These are phyloP conservation scores for Chlorella sp. DNA, from an alignment of 139 green algal species.

Conservation along the genomic window DNA sequence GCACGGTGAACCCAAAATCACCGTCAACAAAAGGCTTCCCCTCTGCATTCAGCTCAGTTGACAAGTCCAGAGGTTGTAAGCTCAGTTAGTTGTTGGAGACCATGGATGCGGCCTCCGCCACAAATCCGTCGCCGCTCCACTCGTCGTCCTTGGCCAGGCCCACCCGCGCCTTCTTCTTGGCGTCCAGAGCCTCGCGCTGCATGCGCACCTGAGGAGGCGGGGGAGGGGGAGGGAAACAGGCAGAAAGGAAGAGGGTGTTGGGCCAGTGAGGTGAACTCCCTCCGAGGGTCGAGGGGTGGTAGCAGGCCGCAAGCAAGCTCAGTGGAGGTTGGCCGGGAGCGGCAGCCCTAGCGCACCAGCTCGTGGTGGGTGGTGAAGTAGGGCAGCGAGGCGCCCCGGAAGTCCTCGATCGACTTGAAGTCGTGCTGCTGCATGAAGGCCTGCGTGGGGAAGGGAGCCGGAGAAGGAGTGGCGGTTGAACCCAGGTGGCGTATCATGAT, in stretches of 20 bases:
- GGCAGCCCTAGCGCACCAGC: too few species aligned
- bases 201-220: slow-evolving; percentile 26
- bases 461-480: too few species aligned
- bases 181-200: slow-evolving; percentile 84
- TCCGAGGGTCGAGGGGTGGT: too few species aligned
- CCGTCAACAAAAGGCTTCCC: too few species aligned
- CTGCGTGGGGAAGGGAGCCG: slow-evolving; percentile 37
- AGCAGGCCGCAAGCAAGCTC: too few species aligned
- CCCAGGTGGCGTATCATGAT: too few species aligned
- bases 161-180: slow-evolving; percentile 71
- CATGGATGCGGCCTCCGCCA: slow-evolving; percentile 81
- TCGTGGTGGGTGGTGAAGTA: slow-evolving; percentile 97
- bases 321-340: too few species aligned
- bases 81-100: slow-evolving; percentile 62
- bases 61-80: too few species aligned
- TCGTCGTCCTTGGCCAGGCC: slow-evolving; percentile 90
- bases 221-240: background rate
- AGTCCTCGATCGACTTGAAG: slow-evolving; percentile 89
- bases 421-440: slow-evolving; percentile 83
- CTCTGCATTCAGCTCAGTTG: too few species aligned
- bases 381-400: slow-evolving; percentile 83
- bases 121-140: slow-evolving; percentile 96
- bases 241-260: too few species aligned
- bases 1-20: too few species aligned
- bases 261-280: too few species aligned